These are phyloP conservation scores for Cyphellophora attinorum DNA, from an alignment of 2,329 filamentous ascomycete genomes.

Conservation along the genomic window DNA sequence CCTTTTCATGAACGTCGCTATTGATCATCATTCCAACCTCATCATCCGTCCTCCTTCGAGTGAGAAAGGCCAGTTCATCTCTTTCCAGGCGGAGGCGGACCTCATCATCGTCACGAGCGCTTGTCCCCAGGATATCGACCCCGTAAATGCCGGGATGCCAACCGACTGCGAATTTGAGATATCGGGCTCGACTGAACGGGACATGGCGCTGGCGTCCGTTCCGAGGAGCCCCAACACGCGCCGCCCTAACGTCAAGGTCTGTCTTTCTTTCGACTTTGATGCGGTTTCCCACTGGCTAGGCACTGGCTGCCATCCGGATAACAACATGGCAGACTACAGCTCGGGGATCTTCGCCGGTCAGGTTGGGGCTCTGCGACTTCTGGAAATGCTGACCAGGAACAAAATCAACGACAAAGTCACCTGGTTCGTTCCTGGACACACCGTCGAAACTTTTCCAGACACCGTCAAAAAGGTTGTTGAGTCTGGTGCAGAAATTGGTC, in stretches of 20 bases:
- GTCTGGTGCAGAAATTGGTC: conserved; percentile 29
- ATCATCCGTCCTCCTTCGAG: no score
- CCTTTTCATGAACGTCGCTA: no score
- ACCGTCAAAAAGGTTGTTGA: conserved; percentile 10
- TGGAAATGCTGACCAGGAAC: conserved; percentile 38
- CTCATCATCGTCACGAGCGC: no score
- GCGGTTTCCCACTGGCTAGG: conserved; percentile 45
- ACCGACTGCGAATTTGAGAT: conserved; percentile 18
- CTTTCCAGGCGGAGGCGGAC: no score
- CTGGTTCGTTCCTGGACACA: conserved; percentile 43
- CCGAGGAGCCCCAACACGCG: background rate
- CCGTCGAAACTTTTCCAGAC: conserved; percentile 38
- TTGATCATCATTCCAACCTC: no score
- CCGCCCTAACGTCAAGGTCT: conserved; percentile 19
- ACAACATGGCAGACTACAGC: conserved; percentile 41
- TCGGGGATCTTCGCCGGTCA: conserved; percentile 41
- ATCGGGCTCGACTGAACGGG: background rate
- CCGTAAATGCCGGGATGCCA: conserved; percentile 27
- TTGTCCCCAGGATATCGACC: conserved; percentile 29
- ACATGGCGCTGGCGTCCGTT: background rate
- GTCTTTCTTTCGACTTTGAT: conserved; percentile 41
- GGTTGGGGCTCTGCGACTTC: conserved; percentile 41
- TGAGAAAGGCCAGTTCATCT: no score
- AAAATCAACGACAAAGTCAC: conserved; percentile 30
- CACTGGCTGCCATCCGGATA: conserved; percentile 38